Base-by-base conservation (phyloP, 371 early-diverging fungal genomes). In the Blakeslea trispora region DNA sequence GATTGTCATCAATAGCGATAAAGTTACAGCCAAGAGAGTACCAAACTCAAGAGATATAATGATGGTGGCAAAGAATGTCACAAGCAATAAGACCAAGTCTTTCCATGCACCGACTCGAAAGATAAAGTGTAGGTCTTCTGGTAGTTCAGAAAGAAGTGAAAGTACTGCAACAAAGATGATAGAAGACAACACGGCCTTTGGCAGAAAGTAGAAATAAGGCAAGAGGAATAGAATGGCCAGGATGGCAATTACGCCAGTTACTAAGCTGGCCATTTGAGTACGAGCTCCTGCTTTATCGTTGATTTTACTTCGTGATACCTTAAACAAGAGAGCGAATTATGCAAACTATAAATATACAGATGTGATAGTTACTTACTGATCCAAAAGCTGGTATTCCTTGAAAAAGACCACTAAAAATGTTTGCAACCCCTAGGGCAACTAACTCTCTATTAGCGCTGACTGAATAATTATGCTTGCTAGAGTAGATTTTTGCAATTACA, bases 381-480 rank as follows among this genome's bases (percentile, higher is more conserved):
- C 95, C 97, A 77, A 91, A 97, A 7, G 92, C 93, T 0, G 95
- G 94, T 57, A 87, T 93, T 5, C 88, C 84, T 44, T 91, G 89
- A 64, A 96, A 94, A 4, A 91, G 70, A 5, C 90, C 86, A 21
- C 93, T 89, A 41, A 88, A 66, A 18, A 93, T 74, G 60, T 95
- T 98, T 46, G 91, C 83, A 4, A 85, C 72, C 17, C 97, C 97
- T 41, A 96, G 67, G 4, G 97, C 98, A 17, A 97, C 94, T 39
- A 97, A 75, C 67, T 98, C 98, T 43, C 96, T 89, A 63, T 97
- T 96, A 2, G 94, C 89, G 18, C 91, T 91, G 18, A 95, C 90
- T 3, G 89, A 72, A 60, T 96, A 95, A 68, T 92, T 88, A 76
- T 94, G 88, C 53, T 88, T 81, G 45, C 85, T 85, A 0, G 94